phyloP scores from a whole-genome alignment of 257 asterid species.

The Anisodus tanguticus region DNA sequence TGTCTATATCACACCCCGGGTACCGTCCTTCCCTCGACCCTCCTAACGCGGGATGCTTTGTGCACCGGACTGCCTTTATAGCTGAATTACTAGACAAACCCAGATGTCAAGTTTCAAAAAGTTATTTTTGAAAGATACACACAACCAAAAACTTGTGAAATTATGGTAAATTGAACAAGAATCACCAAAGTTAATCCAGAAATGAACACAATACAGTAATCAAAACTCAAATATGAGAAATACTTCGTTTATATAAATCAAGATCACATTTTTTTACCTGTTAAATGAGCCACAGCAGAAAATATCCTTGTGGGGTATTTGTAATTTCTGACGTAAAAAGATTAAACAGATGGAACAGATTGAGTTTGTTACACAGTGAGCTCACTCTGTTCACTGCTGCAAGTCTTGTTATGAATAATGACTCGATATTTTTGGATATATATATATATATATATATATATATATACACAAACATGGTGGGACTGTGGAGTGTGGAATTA shows the following conservation, averaged over 20 bases:
- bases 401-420: not conserved
- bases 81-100: not conserved
- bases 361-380: slow-evolving; percentile 20
- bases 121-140: not conserved
- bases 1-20: too few species aligned
- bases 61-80: not conserved
- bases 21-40: too few species aligned
- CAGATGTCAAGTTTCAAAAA: not conserved
- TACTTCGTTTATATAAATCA: not conserved
- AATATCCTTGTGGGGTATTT: slow-evolving; percentile 16
- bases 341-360: not conserved
- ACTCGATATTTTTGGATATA: not conserved
- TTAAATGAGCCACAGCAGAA: not conserved
- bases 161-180: not conserved
- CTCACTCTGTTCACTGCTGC: slow-evolving; percentile 22
- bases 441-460: not conserved
- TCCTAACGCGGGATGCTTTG: too few species aligned
- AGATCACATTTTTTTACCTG: slow-evolving; percentile 21
- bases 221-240: not conserved
- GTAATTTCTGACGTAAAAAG: not conserved
- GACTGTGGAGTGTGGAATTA: not conserved
- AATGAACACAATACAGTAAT: not conserved
- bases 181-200: not conserved
- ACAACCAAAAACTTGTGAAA: not conserved
- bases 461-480: not conserved